phyloP scores from a whole-genome alignment of 2,329 filamentous ascomycete species.

The Cadophora malorum region DNA sequence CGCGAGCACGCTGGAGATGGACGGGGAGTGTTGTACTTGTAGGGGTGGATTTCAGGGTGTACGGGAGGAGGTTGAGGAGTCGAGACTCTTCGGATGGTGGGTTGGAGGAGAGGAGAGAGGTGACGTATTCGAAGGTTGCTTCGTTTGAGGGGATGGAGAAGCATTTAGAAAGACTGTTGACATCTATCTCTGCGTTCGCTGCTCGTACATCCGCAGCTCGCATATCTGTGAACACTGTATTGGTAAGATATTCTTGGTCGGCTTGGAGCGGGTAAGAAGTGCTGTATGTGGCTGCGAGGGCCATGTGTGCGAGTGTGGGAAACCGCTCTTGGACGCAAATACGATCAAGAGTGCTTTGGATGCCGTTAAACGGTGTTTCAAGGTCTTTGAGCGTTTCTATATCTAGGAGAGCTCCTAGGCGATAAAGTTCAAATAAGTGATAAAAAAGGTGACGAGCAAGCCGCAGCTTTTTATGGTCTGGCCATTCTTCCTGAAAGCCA shows the following conservation, averaged over 20 bases:
- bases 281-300: background rate
- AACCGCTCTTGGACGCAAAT: background rate
- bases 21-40: background rate
- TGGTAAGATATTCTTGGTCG: background rate
- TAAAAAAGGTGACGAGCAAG: background rate
- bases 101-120: conserved; percentile 3
- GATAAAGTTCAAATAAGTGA: background rate
- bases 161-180: background rate
- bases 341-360: background rate
- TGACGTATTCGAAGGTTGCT: background rate
- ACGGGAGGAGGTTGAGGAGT: background rate
- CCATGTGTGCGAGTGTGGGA: background rate
- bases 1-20: conserved; percentile 3
- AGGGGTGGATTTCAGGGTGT: background rate
- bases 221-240: background rate
- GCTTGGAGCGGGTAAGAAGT: background rate
- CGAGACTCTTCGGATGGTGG: background rate
- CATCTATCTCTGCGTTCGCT: background rate
- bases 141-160: background rate
- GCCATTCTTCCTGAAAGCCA: background rate
- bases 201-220: background rate
- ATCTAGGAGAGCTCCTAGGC: conserved; percentile 6
- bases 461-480: background rate
- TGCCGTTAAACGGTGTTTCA: no score
- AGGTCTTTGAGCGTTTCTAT: background rate